phyloP scores from a whole-genome alignment of 164 flowering plant species.

The Magnolia sinica region DNA sequence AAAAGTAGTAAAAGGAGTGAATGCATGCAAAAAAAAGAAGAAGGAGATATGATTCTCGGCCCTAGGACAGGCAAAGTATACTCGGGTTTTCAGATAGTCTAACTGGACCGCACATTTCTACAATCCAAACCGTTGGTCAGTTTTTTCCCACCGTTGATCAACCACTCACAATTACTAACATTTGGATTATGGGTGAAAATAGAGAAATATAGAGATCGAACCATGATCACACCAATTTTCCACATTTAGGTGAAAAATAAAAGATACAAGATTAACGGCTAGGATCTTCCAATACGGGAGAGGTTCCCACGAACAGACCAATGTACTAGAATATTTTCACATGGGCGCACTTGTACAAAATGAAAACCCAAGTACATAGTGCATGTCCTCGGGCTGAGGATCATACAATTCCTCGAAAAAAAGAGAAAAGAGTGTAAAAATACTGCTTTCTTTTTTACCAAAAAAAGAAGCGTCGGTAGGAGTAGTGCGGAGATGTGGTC shows the following conservation, averaged over 20 bases:
- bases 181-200: no score
- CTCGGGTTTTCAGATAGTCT: neutral
- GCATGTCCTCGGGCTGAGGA: neutral
- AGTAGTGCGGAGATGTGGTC: neutral
- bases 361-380: neutral
- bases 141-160: no score
- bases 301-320: neutral
- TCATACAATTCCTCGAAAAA: neutral
- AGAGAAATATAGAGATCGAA: no score
- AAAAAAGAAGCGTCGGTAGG: neutral
- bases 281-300: no score
- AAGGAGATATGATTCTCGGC: neutral
- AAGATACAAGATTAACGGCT: no score
- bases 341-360: neutral
- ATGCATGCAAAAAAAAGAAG: neutral
- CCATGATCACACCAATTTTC: no score
- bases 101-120: neutral
- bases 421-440: neutral
- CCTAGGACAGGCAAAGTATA: neutral
- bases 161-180: no score
- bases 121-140: neutral
- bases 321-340: neutral
- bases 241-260: no score
- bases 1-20: neutral
- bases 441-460: neutral